Percentiles rank a stretch among this genome's conserved stretches.
Evolutionary conservation across 2,329 filamentous ascomycete species (phyloP).

Genomic region (Clarireedia homoeocarpa): DNA sequence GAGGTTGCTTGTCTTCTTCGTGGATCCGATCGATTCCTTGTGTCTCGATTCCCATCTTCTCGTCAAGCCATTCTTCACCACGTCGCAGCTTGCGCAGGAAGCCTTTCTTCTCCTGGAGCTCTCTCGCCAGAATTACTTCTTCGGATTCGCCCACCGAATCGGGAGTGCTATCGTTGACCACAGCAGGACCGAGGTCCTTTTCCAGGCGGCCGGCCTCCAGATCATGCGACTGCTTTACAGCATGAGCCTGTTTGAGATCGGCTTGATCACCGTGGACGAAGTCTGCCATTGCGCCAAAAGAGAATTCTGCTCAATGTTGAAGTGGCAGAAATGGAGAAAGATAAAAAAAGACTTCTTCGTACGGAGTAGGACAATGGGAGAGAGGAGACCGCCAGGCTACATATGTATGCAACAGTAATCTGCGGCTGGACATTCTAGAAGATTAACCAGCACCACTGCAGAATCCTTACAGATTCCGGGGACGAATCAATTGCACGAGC

Average conservation of each 20-base stretch:
- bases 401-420: conserved; percentile 10
- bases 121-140: conserved; percentile 19
- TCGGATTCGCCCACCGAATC: conserved; percentile 6
- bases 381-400: conserved; percentile 1
- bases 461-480: not conserved
- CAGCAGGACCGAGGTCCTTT: conserved; percentile 7
- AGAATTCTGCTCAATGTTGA: not conserved
- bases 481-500: not conserved
- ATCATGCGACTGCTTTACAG: conserved; percentile 17
- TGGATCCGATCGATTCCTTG: conserved; percentile 40
- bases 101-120: conserved; percentile 18
- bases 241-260: conserved; percentile 17
- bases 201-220: conserved; percentile 18
- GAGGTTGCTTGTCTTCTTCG: conserved; percentile 36
- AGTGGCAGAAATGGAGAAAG: not conserved
- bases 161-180: conserved; percentile 1
- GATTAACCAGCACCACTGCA: not conserved
- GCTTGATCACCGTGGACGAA: conserved; percentile 25
- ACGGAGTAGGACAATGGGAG: not conserved
- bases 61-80: conserved; percentile 36
- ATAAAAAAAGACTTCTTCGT: not conserved
- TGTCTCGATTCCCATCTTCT: conserved; percentile 39
- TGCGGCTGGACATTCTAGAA: conserved; percentile 5
- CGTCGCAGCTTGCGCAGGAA: conserved; percentile 25
- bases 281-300: conserved; percentile 11